Conservation (phyloP, 225 moss, liverwort and hornwort genomes). For the Polytrichum formosum region DNA sequence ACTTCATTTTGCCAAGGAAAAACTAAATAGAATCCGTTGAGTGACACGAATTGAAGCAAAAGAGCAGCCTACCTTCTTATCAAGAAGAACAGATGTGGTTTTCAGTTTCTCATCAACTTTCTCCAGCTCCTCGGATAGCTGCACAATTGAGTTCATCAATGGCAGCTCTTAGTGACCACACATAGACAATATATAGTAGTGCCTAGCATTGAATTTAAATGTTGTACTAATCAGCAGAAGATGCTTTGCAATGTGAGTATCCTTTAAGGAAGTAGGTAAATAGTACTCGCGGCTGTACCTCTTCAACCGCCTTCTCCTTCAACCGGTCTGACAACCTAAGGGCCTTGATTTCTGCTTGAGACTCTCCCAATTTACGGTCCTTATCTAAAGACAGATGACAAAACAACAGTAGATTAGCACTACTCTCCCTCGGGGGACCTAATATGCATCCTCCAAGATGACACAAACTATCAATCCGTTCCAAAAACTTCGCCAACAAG, state of each 20-base stretch:
- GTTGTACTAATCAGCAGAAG: neutral
- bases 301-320: constrained; percentile 18
- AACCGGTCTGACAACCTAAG: constrained; percentile 13
- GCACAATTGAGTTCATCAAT: neutral
- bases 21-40: too few species aligned
- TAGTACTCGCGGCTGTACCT: constrained; percentile 1
- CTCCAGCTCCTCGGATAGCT: constrained; percentile 15
- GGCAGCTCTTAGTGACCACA: neutral
- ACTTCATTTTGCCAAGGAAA: too few species aligned
- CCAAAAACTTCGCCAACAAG: too few species aligned
- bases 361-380: constrained; percentile 14
- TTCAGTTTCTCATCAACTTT: constrained; percentile 12
- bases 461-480: too few species aligned
- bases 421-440: neutral
- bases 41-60: neutral
- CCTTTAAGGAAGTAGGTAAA: neutral
- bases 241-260: neutral
- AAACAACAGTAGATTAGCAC: neutral
- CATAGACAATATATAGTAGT: neutral
- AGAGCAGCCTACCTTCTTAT: constrained; percentile 10
- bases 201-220: neutral
- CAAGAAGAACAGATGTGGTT: neutral
- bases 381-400: constrained; percentile 12
- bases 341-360: constrained; percentile 15
- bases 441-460: neutral